phyloP scores from a whole-genome alignment of 164 flowering plant genomes.

The Malania oleifera region DNA sequence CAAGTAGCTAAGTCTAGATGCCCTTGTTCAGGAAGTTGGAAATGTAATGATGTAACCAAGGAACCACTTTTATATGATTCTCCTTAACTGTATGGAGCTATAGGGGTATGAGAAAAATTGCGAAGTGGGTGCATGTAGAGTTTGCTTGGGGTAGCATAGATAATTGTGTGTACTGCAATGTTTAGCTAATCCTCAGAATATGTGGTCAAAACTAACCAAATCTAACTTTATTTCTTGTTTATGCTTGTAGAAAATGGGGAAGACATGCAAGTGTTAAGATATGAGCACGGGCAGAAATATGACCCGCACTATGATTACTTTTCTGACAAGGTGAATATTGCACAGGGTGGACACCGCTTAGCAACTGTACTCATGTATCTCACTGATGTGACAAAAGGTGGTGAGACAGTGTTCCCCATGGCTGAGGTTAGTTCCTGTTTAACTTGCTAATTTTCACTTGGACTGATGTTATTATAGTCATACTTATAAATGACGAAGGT shows the following conservation, averaged over 20 bases:
- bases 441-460: background rate
- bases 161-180: no score
- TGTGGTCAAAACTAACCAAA: background rate
- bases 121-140: no score
- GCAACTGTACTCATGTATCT: slow-evolving; percentile 98
- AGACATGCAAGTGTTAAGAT: slow-evolving; percentile 85
- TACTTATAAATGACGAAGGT: background rate
- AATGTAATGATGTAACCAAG: no score
- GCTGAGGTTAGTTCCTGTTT: slow-evolving; percentile 71
- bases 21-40: no score
- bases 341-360: slow-evolving; percentile 86
- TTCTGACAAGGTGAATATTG: slow-evolving; percentile 76
- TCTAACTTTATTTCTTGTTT: slow-evolving; percentile 5
- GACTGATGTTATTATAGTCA: background rate
- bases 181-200: no score
- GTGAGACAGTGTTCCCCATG: slow-evolving; percentile 90
- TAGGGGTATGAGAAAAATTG: no score
- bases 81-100: no score
- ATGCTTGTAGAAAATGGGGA: slow-evolving; percentile 81
- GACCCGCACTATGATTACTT: slow-evolving; percentile 94
- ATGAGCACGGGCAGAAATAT: slow-evolving; percentile 89
- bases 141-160: no score
- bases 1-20: no score
- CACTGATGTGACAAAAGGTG: slow-evolving; percentile 76
- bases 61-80: no score